Evolutionary conservation across 768 basidiomycete species (phyloP).

Genomic region (Tulasnella sp.): DNA sequence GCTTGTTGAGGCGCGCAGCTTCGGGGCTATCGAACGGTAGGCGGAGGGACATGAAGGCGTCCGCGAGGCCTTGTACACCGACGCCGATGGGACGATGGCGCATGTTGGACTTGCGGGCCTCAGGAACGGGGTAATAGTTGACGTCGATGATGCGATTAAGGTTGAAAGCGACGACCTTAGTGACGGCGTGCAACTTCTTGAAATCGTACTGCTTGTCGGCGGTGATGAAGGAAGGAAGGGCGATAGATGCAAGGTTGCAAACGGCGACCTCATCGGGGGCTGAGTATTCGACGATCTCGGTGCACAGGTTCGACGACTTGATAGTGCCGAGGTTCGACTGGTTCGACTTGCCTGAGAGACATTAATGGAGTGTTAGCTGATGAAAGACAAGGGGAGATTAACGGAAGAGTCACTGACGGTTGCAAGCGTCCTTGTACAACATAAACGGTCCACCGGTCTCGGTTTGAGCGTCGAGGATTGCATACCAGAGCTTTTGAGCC

Average conservation of each 20-base stretch:
- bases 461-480: slow-evolving; percentile 90
- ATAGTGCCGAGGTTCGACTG: slow-evolving; percentile 97
- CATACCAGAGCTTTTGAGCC: slow-evolving; percentile 98
- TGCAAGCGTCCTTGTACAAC: slow-evolving; percentile 95
- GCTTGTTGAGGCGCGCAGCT: slow-evolving; percentile 78
- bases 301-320: slow-evolving; percentile 98
- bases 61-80: slow-evolving; percentile 95
- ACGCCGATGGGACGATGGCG: slow-evolving; percentile 96
- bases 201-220: slow-evolving; percentile 76
- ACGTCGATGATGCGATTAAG: slow-evolving; percentile 88
- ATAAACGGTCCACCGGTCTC: slow-evolving; percentile 99
- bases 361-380: slow-evolving; percentile 5
- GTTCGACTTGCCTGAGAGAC: slow-evolving; percentile 75
- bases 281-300: slow-evolving; percentile 97
- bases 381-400: neutral
- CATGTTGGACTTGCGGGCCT: slow-evolving; percentile 87
- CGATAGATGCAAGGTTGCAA: slow-evolving; percentile 95
- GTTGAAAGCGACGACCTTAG: slow-evolving; percentile 87
- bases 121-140: slow-evolving; percentile 91
- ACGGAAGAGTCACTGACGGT: slow-evolving; percentile 43
- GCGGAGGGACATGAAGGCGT: slow-evolving; percentile 93
- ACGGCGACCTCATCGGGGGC: slow-evolving; percentile 95
- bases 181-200: slow-evolving; percentile 84
- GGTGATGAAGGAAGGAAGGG: slow-evolving; percentile 82
- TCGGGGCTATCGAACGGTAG: slow-evolving; percentile 89